A percentile compares a stretch with the other conserved stretches of the same genome.
Evolutionary conservation across 257 asterid species (phyloP).

Genomic region (Thymus quinquecostatus): DNA sequence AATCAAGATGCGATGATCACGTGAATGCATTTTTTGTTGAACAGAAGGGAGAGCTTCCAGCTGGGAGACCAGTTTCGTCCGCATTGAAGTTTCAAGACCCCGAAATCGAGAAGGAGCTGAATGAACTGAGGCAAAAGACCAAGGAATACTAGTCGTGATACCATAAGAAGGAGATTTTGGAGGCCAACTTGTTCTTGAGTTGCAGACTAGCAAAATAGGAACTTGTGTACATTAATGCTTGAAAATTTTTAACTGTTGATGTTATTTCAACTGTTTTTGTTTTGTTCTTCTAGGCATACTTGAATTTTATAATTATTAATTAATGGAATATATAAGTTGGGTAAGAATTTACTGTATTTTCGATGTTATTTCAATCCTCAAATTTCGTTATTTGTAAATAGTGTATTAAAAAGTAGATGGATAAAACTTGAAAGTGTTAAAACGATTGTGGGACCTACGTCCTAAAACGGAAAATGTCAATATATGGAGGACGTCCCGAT

Average conservation of each 20-base stretch:
- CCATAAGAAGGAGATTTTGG: background rate
- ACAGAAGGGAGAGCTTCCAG: slow-evolving; percentile 97
- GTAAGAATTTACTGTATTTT: background rate
- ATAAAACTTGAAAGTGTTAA: too few relatives aligned
- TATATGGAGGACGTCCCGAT: too few relatives aligned
- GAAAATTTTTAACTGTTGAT: background rate
- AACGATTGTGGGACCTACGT: too few relatives aligned
- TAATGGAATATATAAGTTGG: background rate
- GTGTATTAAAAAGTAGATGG: too few relatives aligned
- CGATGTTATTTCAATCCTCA: background rate
- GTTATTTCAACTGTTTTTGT: background rate
- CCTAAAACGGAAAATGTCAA: too few relatives aligned
- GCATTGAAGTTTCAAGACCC: slow-evolving; percentile 75
- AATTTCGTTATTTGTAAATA: background rate
- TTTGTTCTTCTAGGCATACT: background rate
- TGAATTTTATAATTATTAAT: background rate
- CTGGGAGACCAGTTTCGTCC: slow-evolving; percentile 65
- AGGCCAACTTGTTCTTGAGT: slow-evolving; percentile 3
- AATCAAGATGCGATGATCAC: background rate
- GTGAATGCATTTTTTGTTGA: slow-evolving; percentile 13
- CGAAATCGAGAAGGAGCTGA: slow-evolving; percentile 89
- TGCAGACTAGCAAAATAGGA: slow-evolving; percentile 16
- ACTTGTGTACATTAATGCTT: background rate
- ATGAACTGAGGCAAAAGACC: slow-evolving; percentile 77
- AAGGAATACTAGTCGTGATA: slow-evolving; percentile 53